Evolutionary conservation across 2,329 filamentous ascomycete species (phyloP), one percentile per base, ranked within the genome.

Genomic region (Magnaporthiopsis poae): DNA sequence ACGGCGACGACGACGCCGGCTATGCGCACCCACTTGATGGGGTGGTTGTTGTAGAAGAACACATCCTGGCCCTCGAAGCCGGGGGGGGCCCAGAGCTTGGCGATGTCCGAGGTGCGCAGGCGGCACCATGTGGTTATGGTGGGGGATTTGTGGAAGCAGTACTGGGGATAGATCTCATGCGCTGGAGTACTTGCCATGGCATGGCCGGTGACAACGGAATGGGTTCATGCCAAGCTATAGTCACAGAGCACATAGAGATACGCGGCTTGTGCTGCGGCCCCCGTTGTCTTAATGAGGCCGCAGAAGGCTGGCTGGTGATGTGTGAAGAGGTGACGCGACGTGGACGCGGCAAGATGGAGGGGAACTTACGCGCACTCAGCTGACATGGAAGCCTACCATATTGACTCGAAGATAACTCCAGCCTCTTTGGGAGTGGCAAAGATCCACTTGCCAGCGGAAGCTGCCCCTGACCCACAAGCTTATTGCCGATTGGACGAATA

Each of bases 1-100:
- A 86, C 77, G 15, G 84, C 85, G 66, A 92, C 87, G 29, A 94
- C 82, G 11, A 92, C 76, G 36, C 91, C 91, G 9, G 87, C 83
- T 39, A 93, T 76, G 68, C 88, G 87, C 65, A 90, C 84, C 85
- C 88, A 93, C 81, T 87, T 86, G 71, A 94, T 86, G 0, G 90
- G 90, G 70, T 93, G 86, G 75, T 92, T 93, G 64, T 81, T 76
- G 77, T 87, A 82, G 75, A 92, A 92, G 73, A 82, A 88, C 46
- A 88, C 79, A 69, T 82, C 78, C 71, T 86, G 82, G 63, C 81
- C 84, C 78, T 83, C 79, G 71, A 84, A 86, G 29, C 82, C 83
- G 18, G 77, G 76, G 69, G 80, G 61, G 76, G 76, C 59, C 76
- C 73, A 46, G 60, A 90, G 75, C 27, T 69, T 69, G 67, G 80